Evolutionary conservation across 2,329 filamentous ascomycete species (phyloP).

Genomic region (Aspergillus melleus): DNA sequence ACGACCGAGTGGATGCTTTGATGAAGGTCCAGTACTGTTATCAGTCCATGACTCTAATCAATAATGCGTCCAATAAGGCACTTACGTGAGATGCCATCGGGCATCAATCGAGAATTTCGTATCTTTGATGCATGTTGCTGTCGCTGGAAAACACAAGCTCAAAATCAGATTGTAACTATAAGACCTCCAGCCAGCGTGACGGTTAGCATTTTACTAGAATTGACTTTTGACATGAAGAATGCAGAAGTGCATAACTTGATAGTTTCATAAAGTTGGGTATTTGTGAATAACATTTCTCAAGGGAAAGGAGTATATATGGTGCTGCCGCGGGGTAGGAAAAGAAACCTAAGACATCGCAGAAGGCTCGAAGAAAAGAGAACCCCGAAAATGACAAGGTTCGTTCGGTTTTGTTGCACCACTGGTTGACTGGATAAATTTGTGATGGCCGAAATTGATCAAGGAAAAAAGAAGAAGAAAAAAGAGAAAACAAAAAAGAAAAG

Average conservation of each 20-base stretch:
- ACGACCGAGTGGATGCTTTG: too few relatives aligned
- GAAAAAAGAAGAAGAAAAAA: background rate
- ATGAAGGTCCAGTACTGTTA: too few relatives aligned
- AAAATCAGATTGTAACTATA: background rate
- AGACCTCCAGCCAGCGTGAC: background rate
- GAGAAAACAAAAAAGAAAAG: background rate
- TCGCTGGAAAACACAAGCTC: background rate
- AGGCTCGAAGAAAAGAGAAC: background rate
- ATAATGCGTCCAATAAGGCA: too few relatives aligned
- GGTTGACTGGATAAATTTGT: too few relatives aligned
- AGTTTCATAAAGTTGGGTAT: background rate
- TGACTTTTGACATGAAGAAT: conserved; percentile 2
- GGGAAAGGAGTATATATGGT: background rate
- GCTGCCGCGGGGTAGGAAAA: too few relatives aligned
- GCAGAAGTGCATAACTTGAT: background rate
- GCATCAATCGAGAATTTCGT: too few relatives aligned
- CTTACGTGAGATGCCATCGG: too few relatives aligned
- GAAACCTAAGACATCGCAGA: background rate
- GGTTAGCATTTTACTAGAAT: background rate
- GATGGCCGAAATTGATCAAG: background rate
- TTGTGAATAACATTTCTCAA: background rate
- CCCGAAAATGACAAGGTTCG: too few relatives aligned
- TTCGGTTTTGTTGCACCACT: too few relatives aligned
- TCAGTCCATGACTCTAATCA: too few relatives aligned
- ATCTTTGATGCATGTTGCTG: too few relatives aligned